Percentiles rank a stretch among this genome's conserved stretches.
These are phyloP conservation scores for Phytophthora tentaculata DNA, from an alignment of 352 stramenopile species.

Conservation along the genomic window DNA sequence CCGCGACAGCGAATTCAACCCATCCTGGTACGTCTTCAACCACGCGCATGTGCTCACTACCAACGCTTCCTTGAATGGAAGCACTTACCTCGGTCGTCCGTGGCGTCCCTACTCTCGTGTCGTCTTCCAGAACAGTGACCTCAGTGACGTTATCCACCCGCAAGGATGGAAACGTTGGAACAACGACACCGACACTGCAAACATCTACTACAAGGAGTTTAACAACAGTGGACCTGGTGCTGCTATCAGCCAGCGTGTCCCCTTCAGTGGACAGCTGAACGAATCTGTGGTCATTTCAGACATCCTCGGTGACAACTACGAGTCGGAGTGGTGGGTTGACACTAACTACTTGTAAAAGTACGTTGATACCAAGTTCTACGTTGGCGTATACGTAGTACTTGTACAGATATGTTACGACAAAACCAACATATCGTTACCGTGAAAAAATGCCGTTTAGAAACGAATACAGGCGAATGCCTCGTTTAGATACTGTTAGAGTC, in stretches of 20 bases:
- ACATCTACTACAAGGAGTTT: slow-evolving; percentile 22
- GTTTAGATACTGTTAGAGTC: no score
- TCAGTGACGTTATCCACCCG: slow-evolving; percentile 9
- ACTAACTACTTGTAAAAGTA: neutral
- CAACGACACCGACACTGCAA: slow-evolving; percentile 10
- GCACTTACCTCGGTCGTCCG: slow-evolving; percentile 16
- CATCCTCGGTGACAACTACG: slow-evolving; percentile 13
- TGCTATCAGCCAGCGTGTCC: slow-evolving; percentile 7
- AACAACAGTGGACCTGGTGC: slow-evolving; percentile 17
- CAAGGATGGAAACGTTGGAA: slow-evolving; percentile 13
- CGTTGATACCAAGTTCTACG: no score
- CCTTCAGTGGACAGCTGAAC: slow-evolving; percentile 18
- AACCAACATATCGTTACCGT: no score
- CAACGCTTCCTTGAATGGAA: neutral
- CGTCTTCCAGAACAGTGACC: slow-evolving; percentile 14
- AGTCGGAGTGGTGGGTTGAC: slow-evolving; percentile 18
- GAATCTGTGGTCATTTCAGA: slow-evolving; percentile 2
- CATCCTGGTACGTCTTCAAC: slow-evolving; percentile 7
- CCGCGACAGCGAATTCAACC: neutral
- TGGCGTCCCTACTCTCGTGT: slow-evolving; percentile 13
- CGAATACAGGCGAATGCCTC: no score
- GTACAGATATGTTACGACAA: no score
- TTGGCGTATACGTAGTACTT: no score
- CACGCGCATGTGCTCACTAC: neutral
- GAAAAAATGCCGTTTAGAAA: no score